Evolutionary conservation across 2,329 filamentous ascomycete species (phyloP), one percentile per base, ranked within the genome.

Genomic region (Aureobasidium pullulans): DNA sequence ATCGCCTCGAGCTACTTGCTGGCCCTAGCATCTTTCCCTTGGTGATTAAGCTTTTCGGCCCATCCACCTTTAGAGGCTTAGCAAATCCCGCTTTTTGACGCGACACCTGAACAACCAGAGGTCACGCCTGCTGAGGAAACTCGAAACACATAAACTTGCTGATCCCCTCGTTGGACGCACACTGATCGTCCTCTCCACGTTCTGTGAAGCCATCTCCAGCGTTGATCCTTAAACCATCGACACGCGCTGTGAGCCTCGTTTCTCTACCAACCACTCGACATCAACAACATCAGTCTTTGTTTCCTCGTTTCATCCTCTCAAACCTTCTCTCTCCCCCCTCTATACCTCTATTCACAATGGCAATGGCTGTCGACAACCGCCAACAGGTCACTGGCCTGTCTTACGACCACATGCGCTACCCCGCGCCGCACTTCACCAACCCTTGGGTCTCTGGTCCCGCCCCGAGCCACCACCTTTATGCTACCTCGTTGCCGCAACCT

Each of bases 301-400:
- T 29, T 15, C 40, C 28, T 37, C 52, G 11, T 40, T 11, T 8
- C 32, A 7, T 19, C 34, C 47, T 34, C 43, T 46, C 34, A 32
- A 31, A 44, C 50, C 10, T 46, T 43, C 59, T 62, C 49, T 23
- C 56, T 57, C 60, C 32, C 64, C 60, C 64, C 63, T 62, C 60
- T 65, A 64, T 62, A 62, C 39, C 28, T 15, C 37, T 29, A 60
- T 60, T 28, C 44, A 67, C 64, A 65, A 96, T 96, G 91, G 94
- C 90, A 78, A 96, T 96, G 90, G 89, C 92, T 75, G 84, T 96
- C 79, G 90, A 96, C 78, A 85, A 85, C 70, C 89, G 91, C 75
- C 90, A 93, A 77, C 89, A 79, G 66, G 73, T 89, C 88, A 77
- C 89, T 83, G 83, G 82, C 72, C 81, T 96, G 78, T 85, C 84